Base-by-base conservation (phyloP, 306 rosid species). In the Citrullus mucosospermus region DNA sequence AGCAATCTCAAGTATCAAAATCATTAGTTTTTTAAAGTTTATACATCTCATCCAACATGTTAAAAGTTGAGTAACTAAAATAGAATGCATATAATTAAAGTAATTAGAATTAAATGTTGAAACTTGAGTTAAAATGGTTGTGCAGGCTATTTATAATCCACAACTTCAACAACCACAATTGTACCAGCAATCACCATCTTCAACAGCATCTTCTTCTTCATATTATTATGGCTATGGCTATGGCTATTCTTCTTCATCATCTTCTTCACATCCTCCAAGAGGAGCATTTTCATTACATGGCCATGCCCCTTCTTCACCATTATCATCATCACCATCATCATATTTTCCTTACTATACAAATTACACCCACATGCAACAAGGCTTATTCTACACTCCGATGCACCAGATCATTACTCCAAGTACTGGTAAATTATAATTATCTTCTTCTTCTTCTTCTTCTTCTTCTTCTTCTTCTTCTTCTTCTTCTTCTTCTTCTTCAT, bases 91-190 rank as follows among this genome's bases (percentile, higher is more conserved):
- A 32, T 32, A 32, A 32, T 32, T 32, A 32, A 32, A 32, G 36
- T 3, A 32, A 11, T 51, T 51, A 13, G 56, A 51, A 50, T 50
- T 50, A 11, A 14, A 54, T 5, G 46, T 43, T 8, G 12, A 43
- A 9, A 43, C 9, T 44, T 44, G 13, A 44, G 10, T 18, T 55
- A 17, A 55, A 6, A 58, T 58, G 32, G 34, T 9, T 25, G 36
- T 16, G 50, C 74, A 67, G 74, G 59, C 76, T 11, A 71, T 71
- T 71, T 71, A 71, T 25, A 71, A 71, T 17, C 76, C 76, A 22
- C 76, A 71, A 3, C 11, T 46, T 25, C 76, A 71, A 46, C 58
- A 46, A 20, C 58, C 76, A 9, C 76, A 71, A 48, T 0, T 48
- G 59, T 71, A 71, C 53, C 57, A 12, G 2, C 58, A 13, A 13